These are phyloP conservation scores for Stagonosporopsis chrysanthemi DNA, from an alignment of 2,329 filamentous ascomycete species.

Conservation along the genomic window DNA sequence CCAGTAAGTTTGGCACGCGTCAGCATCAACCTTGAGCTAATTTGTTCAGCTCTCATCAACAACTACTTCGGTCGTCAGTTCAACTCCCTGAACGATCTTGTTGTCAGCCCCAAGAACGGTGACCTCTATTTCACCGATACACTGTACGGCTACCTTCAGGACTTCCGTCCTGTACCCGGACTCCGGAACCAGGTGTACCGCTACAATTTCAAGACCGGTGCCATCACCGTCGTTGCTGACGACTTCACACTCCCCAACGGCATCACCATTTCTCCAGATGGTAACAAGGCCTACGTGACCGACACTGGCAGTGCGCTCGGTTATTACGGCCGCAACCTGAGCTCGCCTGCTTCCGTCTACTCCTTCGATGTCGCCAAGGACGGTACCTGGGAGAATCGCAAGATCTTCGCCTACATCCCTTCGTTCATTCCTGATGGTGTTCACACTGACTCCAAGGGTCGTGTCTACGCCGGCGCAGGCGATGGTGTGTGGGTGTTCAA, in stretches of 20 bases:
- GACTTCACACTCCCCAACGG: conserved; percentile 51
- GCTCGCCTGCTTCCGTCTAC: conserved; percentile 33
- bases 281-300: conserved; percentile 53
- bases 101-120: conserved; percentile 47
- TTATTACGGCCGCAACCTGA: conserved; percentile 32
- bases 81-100: conserved; percentile 52
- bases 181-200: conserved; percentile 49
- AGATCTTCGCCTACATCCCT: conserved; percentile 32
- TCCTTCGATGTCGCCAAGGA: conserved; percentile 31
- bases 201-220: conserved; percentile 51
- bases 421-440: conserved; percentile 33
- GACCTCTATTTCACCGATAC: conserved; percentile 59
- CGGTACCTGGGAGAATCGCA: conserved; percentile 33
- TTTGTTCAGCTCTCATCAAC: conserved; percentile 41
- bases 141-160: conserved; percentile 35
- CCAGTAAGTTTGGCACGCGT: conserved; percentile 21
- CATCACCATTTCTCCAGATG: conserved; percentile 52
- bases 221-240: conserved; percentile 50
- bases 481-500: conserved; percentile 62
- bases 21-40: conserved; percentile 4
- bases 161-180: conserved; percentile 35
- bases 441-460: conserved; percentile 53
- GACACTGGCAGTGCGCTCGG: conserved; percentile 46
- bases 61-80: conserved; percentile 58
- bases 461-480: conserved; percentile 61